Percentiles rank a stretch among this genome's conserved stretches.
These are phyloP conservation scores for Entomortierella beljakovae DNA, from an alignment of 192 early-diverging fungal genomes.

Conservation along the genomic window DNA sequence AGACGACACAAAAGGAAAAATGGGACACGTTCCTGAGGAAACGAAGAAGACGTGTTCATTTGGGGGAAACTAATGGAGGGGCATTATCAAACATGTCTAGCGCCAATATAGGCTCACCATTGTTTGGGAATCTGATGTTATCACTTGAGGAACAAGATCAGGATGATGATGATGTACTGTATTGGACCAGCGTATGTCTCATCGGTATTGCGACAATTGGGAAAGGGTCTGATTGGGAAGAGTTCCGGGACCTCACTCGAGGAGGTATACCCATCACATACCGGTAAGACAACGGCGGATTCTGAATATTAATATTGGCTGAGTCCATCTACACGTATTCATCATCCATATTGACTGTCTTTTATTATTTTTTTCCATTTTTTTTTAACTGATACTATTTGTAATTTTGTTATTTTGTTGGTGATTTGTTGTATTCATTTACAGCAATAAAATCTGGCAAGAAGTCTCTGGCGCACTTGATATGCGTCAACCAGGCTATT, in stretches of 20 bases:
- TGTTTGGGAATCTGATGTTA: conserved; percentile 42
- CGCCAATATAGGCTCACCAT: conserved; percentile 26
- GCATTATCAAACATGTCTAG: conserved; percentile 31
- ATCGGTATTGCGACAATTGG: conserved; percentile 53
- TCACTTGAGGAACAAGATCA: conserved; percentile 31
- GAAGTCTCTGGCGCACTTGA: conserved; percentile 43
- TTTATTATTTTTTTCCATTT: not conserved
- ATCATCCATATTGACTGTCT: not conserved
- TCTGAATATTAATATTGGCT: too few species aligned
- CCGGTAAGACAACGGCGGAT: conserved; percentile 29
- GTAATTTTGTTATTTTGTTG: not conserved
- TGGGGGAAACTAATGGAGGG: conserved; percentile 41
- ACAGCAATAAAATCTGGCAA: conserved; percentile 52
- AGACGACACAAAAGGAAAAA: conserved; percentile 48
- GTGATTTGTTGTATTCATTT: not conserved
- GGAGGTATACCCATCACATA: conserved; percentile 52
- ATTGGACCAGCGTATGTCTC: conserved; percentile 50
- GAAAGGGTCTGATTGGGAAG: conserved; percentile 50
- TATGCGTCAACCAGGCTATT: conserved; percentile 44
- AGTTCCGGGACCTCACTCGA: conserved; percentile 42
- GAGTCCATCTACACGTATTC: too few species aligned
- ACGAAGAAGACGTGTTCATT: conserved; percentile 34
- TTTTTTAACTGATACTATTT: not conserved
- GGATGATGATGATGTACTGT: conserved; percentile 45
- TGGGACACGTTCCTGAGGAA: conserved; percentile 49